Percentiles rank a stretch among this genome's conserved stretches.
These are phyloP conservation scores for Termitomyces sp. DNA, from an alignment of 1,284 basidiomycete genomes.

Conservation along the genomic window DNA sequence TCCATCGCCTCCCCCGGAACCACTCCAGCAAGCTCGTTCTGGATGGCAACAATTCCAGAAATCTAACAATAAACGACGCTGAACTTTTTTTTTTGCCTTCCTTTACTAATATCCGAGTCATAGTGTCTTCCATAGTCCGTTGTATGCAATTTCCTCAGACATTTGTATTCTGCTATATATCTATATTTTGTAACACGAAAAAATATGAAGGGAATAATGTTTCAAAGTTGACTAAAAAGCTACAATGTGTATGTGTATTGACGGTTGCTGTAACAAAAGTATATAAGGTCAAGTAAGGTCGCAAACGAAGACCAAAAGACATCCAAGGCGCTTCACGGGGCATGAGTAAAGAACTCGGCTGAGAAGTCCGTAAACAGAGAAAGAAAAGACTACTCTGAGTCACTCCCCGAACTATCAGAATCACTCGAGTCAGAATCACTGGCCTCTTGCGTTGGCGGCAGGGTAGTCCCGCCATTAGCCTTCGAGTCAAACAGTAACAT, in stretches of 20 bases:
- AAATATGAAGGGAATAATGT: slow-evolving; percentile 15
- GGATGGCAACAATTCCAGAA: slow-evolving; percentile 57
- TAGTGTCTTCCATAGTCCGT: neutral
- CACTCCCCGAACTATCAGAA: slow-evolving; percentile 74
- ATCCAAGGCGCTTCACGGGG: slow-evolving; percentile 20
- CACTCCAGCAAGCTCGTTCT: slow-evolving; percentile 22
- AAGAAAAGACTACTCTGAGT: slow-evolving; percentile 58
- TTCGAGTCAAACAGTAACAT: slow-evolving; percentile 71
- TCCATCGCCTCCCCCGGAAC: slow-evolving; percentile 17
- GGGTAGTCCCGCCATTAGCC: slow-evolving; percentile 30
- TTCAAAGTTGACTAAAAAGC: slow-evolving; percentile 30
- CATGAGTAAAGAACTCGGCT: slow-evolving; percentile 15
- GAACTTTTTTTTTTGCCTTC: slow-evolving; percentile 8
- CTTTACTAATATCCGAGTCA: neutral
- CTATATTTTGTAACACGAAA: slow-evolving; percentile 7
- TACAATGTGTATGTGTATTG: slow-evolving; percentile 28
- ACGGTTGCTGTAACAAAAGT: slow-evolving; percentile 22
- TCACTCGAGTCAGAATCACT: slow-evolving; percentile 76
- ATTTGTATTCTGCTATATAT: neutral
- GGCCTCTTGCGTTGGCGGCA: slow-evolving; percentile 36
- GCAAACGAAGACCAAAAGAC: slow-evolving; percentile 14
- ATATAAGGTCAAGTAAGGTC: slow-evolving; percentile 21
- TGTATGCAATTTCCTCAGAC: neutral
- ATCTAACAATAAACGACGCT: slow-evolving; percentile 20
- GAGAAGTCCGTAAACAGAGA: slow-evolving; percentile 13